A percentile compares a stretch with the other conserved stretches of the same genome.
Conservation (phyloP, 1,284 basidiomycete species). For the Ganoderma boninense region DNA sequence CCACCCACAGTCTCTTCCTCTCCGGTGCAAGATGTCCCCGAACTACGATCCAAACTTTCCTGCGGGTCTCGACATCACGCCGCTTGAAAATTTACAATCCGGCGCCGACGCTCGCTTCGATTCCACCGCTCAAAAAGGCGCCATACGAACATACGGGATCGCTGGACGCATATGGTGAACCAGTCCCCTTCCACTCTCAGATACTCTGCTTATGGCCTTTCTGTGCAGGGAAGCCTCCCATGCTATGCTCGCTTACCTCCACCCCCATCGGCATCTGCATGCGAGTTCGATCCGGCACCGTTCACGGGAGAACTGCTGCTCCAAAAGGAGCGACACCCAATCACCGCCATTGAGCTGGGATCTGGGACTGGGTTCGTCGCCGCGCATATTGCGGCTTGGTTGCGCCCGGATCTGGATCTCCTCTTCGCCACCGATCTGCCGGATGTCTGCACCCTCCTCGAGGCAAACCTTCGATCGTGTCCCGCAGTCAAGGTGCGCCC, state of each 20-base stretch:
- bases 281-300: slow-evolving; percentile 66
- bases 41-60: slow-evolving; percentile 40
- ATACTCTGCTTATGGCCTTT: neutral
- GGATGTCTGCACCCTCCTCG: slow-evolving; percentile 70
- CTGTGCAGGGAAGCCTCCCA: slow-evolving; percentile 77
- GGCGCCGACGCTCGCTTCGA: slow-evolving; percentile 47
- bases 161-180: slow-evolving; percentile 78
- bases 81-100: slow-evolving; percentile 25
- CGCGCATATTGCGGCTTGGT: slow-evolving; percentile 51
- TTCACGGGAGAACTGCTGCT: slow-evolving; percentile 25
- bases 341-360: slow-evolving; percentile 69
- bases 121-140: slow-evolving; percentile 58
- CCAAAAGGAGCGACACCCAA: slow-evolving; percentile 22
- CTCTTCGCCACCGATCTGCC: slow-evolving; percentile 76
- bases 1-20: slow-evolving; percentile 1
- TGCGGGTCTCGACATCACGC: slow-evolving; percentile 37
- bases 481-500: slow-evolving; percentile 51
- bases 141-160: slow-evolving; percentile 76
- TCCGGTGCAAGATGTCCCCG: slow-evolving; percentile 10
- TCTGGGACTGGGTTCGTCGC: slow-evolving; percentile 76
- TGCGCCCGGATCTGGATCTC: slow-evolving; percentile 42
- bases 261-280: slow-evolving; percentile 39
- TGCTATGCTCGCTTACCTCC: slow-evolving; percentile 63
- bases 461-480: slow-evolving; percentile 53
- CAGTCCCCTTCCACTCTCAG: slow-evolving; percentile 11